A percentile compares a stretch with the other conserved stretches of the same genome.
Conservation (phyloP, 495 filamentous ascomycete species). For the Mytilinidion resinicola region DNA sequence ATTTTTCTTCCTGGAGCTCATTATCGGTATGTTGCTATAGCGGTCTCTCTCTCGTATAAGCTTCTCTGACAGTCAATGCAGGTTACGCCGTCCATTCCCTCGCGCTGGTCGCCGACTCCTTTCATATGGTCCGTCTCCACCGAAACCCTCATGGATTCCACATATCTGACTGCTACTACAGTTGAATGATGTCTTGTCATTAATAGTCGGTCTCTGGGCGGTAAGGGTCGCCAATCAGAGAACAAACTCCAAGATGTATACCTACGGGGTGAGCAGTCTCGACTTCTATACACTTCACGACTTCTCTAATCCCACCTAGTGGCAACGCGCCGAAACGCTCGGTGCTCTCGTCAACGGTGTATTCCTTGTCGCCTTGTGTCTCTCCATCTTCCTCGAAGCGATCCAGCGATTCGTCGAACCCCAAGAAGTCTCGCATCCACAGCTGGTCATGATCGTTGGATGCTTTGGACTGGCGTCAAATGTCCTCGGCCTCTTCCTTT, state of each 20-base stretch:
- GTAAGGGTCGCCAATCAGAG: constrained; percentile 76
- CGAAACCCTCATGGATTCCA: background rate
- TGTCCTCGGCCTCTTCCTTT: constrained; percentile 76
- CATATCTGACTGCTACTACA: constrained; percentile 27
- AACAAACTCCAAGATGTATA: constrained; percentile 77
- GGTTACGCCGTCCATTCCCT: constrained; percentile 82
- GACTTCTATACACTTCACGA: constrained; percentile 12
- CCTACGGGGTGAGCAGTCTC: constrained; percentile 69
- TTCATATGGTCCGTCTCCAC: constrained; percentile 75
- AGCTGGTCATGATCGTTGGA: constrained; percentile 81
- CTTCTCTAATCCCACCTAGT: constrained; percentile 44
- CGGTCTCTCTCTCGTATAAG: background rate
- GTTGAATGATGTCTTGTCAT: constrained; percentile 94
- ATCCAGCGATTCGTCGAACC: constrained; percentile 84
- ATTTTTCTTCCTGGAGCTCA: constrained; percentile 87
- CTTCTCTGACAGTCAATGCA: constrained; percentile 25
- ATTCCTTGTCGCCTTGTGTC: constrained; percentile 89
- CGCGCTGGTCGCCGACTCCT: constrained; percentile 90
- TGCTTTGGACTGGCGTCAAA: constrained; percentile 83
- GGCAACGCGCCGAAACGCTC: constrained; percentile 96
- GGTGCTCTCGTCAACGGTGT: constrained; percentile 95
- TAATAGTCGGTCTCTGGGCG: constrained; percentile 90
- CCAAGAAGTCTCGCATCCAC: constrained; percentile 73
- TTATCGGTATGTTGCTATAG: constrained; percentile 50
- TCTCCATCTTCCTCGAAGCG: constrained; percentile 93